Conservation (phyloP, 163 green algal species). For the Botryococcus braunii region DNA sequence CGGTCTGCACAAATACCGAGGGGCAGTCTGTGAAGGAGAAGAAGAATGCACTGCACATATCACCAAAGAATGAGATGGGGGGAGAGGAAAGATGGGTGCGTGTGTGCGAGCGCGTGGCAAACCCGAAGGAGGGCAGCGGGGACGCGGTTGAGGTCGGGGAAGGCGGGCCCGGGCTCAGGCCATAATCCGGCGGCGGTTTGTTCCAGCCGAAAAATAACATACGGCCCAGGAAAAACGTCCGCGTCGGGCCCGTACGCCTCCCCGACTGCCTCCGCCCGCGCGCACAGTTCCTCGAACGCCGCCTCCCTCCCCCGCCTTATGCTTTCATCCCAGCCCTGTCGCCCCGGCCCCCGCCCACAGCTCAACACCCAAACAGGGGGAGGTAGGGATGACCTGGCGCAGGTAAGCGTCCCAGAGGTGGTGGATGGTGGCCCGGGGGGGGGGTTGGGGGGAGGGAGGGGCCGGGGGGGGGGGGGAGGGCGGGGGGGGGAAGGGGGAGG, state of each 20-base stretch:
- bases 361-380: no score
- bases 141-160: constrained; percentile 9
- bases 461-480: no score
- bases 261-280: constrained; percentile 32
- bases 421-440: constrained; percentile 12
- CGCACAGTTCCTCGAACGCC: constrained; percentile 31
- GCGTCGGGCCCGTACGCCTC: constrained; percentile 43
- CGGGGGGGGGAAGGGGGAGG: no score
- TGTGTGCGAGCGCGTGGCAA: neutral
- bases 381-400: no score
- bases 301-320: constrained; percentile 1
- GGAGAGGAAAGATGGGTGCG: neutral
- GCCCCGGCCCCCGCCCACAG: no score
- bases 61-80: neutral
- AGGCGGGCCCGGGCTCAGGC: constrained; percentile 6
- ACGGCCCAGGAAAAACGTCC: constrained; percentile 17
- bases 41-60: neutral
- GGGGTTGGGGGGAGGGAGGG: neutral
- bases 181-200: constrained; percentile 10
- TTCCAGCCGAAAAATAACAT: constrained; percentile 43
- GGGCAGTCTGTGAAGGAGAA: neutral
- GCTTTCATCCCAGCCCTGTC: constrained; percentile 6
- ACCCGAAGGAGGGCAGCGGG: constrained; percentile 19
- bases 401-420: constrained; percentile 68
- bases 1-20: neutral